Evolutionary conservation across 495 filamentous ascomycete genomes (phyloP).

Genomic region (Xylaria sp.): DNA sequence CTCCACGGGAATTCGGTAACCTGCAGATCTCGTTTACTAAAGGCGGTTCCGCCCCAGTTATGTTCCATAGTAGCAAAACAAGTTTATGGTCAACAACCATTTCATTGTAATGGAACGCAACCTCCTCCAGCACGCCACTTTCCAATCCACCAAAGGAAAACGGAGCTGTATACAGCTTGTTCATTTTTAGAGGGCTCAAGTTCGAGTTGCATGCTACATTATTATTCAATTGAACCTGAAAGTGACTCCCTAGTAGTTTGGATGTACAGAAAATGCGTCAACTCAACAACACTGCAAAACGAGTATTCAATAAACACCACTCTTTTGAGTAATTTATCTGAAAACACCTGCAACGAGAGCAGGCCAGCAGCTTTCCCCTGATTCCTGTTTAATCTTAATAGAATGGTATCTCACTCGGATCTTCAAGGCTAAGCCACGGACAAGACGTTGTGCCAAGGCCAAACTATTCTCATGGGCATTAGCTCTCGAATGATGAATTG

Average conservation of each 20-base stretch:
- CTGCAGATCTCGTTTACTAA: constrained; percentile 15
- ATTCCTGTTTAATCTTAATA: not conserved
- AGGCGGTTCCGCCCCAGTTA: not conserved
- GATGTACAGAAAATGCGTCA: not conserved
- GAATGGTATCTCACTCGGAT: not conserved
- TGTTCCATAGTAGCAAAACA: not conserved
- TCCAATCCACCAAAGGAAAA: not conserved
- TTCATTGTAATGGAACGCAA: not conserved
- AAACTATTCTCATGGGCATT: not conserved
- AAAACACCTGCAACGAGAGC: not conserved
- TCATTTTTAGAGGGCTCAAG: not conserved
- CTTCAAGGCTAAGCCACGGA: not conserved
- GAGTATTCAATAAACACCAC: not conserved
- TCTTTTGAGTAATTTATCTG: not conserved
- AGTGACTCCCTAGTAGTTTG: not conserved
- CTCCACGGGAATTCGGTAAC: constrained; percentile 14
- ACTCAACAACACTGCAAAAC: not conserved
- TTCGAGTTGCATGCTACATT: not conserved
- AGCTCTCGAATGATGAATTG: not conserved
- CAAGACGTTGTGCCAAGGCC: not conserved
- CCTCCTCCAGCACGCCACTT: not conserved
- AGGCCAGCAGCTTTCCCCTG: not conserved
- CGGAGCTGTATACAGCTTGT: not conserved
- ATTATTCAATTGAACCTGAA: not conserved
- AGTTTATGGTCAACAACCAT: not conserved